Evolutionary conservation across 1,139 yeast species (phyloP), one percentile per base, ranked within the genome.

Genomic region (Sugiyamaella novakii): DNA sequence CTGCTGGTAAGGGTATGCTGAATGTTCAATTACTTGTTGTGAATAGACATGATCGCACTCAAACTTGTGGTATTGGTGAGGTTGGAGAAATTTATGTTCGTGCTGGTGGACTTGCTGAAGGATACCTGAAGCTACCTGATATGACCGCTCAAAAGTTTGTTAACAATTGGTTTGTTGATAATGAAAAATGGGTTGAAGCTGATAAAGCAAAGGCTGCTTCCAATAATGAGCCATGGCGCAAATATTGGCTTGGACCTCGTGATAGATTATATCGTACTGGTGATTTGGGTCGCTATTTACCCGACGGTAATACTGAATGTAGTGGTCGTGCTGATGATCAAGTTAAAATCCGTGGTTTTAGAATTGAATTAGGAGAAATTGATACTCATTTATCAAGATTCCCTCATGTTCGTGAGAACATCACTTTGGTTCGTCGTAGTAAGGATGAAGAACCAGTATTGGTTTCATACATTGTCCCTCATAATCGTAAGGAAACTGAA

Each of bases 251-350:
- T 35, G 98, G 98, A 0, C 96, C 96, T 59, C 80, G 98, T 64
- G 99, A 92, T 68, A 79, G 99, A 64, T 73, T 94, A 54, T 92
- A 92, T 73, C 80, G 98, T 71, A 91, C 98, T 34, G 99, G 98
- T 59, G 99, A 94, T 70, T 76, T 92, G 60, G 99, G 99, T 46
- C 82, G 98, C 59, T 94, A 92, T 67, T 74, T 91, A 52, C 97
- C 98, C 4, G 96, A 89, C 63, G 98, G 98, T 52, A 87, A 92
- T 70, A 92, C 94, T 57, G 99, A 92, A 73, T 92, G 98, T 69
- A 85, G 95, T 67, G 99, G 99, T 51, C 82, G 99, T 68, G 98
- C 98, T 25, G 99, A 94, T 71, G 98, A 92, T 67, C 99, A 94
- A 70, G 97, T 94, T 54, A 94, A 94, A 70, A 92, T 94, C 57